Base-by-base conservation (phyloP, 2,329 filamentous ascomycete genomes). In the Colletotrichum karsti region DNA sequence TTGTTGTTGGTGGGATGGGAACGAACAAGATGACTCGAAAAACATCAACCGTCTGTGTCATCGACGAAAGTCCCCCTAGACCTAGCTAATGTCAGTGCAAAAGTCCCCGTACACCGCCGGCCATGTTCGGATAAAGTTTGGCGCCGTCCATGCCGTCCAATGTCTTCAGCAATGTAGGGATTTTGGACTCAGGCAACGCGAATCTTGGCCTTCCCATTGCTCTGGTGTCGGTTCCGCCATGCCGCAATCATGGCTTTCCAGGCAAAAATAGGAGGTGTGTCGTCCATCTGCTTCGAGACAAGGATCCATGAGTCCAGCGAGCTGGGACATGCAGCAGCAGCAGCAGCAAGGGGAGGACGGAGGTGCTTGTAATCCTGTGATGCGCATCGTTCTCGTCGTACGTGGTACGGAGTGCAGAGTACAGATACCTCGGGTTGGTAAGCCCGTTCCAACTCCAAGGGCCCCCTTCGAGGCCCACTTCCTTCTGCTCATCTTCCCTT, bases 111-210 rank as follows among this genome's bases (percentile, higher is more conserved):
- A 22, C 46, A 48, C 53, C 24, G 60, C 53, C 24, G 60, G 30
- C 46, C 46, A 64, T 58, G 64, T 64, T 67, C 28, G 64, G 64
- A 64, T 67, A 64, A 67, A 55, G 64, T 67, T 67, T 64, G 64
- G 53, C 60, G 60, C 37, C 37, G 64, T 63, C 58, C 10, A 33
- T 58, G 60, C 53, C 60, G 39, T 53, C 60, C 37, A 46, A 64
- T 54, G 60, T 67, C 42, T 33, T 18, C 26, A 12, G 24, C 53
- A 64, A 51, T 26, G n/a, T n/a, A 15, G 37, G 37, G 41, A 42
- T 30, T 26, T 62, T 24, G 28, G 12, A 35, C 22, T 28, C 37
- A 37, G 46, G 18, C 42, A 10, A 28, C 30, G 51, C 50, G 33
- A 51, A 46, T 33, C 20, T 33, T 50, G 35, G 24, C 28, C n/a